phyloP scores from a whole-genome alignment of 441 rosid genomes.

The Bocquillonia castaneifolia region DNA sequence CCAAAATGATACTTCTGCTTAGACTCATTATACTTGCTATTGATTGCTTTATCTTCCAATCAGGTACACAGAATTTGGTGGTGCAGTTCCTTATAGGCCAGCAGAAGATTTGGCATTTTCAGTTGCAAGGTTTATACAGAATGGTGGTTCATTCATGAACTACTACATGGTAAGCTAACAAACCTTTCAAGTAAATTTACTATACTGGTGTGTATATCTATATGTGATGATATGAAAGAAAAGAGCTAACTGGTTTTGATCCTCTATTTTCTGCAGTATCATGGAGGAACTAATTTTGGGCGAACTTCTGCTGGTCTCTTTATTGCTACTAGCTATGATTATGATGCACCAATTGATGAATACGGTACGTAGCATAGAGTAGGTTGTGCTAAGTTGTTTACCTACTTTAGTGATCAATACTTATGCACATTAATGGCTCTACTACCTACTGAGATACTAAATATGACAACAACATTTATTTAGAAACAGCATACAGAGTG shows the following conservation, averaged over 20 bases:
- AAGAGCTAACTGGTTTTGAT: not conserved
- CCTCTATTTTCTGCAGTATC: conserved; percentile 48
- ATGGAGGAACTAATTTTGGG: conserved; percentile 96
- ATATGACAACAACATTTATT: not conserved
- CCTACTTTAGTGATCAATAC: not conserved
- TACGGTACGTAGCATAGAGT: conserved; percentile 46
- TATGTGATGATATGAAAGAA: not conserved
- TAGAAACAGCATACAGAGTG: not conserved
- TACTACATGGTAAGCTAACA: conserved; percentile 73
- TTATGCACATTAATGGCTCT: conserved; percentile 5
- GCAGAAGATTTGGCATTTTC: conserved; percentile 93
- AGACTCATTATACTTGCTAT: not conserved
- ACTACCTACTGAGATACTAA: too few relatives aligned
- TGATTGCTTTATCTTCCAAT: conserved; percentile 13
- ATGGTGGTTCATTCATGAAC: conserved; percentile 85
- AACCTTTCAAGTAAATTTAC: not conserved
- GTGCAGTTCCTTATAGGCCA: conserved; percentile 81
- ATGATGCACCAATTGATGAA: conserved; percentile 92
- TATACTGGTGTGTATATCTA: not conserved
- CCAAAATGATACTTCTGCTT: not conserved
- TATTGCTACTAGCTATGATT: conserved; percentile 91
- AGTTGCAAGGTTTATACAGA: conserved; percentile 86
- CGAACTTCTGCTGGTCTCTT: conserved; percentile 95
- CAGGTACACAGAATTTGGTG: conserved; percentile 92
- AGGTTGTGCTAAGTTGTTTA: not conserved